Conservation (phyloP, 1,284 basidiomycete genomes). For the Papiliotrema fonsecae region DNA sequence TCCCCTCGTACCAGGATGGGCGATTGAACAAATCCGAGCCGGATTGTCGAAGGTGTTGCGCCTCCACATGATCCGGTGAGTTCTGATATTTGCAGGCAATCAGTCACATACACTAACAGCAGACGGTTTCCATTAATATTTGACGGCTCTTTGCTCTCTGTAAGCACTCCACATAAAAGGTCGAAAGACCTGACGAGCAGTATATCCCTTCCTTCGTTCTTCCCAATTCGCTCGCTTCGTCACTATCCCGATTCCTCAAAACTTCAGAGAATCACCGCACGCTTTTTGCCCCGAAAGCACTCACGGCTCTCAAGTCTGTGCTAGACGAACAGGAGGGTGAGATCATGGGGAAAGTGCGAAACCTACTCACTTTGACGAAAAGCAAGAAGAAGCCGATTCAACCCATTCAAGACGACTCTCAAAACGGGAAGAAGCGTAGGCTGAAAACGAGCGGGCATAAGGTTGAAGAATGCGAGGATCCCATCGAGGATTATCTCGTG, state of each 20-base stretch:
- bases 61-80: slow-evolving; percentile 21
- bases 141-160: slow-evolving; percentile 13
- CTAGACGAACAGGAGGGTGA: too few species aligned
- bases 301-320: too few species aligned
- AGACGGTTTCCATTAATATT: slow-evolving; percentile 31
- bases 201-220: slow-evolving; percentile 2
- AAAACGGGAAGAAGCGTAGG: too few species aligned
- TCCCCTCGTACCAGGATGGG: slow-evolving; percentile 9
- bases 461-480: background rate
- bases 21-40: slow-evolving; percentile 9
- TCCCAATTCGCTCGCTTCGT: slow-evolving; percentile 9
- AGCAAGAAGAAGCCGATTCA: background rate
- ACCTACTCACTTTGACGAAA: background rate
- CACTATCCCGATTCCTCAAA: slow-evolving; percentile 12
- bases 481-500: background rate
- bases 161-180: slow-evolving; percentile 2
- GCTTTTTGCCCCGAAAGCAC: background rate
- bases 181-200: slow-evolving; percentile 6
- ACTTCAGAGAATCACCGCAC: slow-evolving; percentile 8
- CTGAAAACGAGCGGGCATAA: background rate
- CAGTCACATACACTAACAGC: background rate
- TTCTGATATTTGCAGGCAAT: background rate
- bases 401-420: background rate
- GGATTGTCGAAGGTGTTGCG: slow-evolving; percentile 15
- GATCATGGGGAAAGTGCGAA: too few species aligned